Percentiles rank a stretch among this genome's conserved stretches.
Conservation (phyloP, 164 flowering plant genomes). For the Tetracentron sinense region DNA sequence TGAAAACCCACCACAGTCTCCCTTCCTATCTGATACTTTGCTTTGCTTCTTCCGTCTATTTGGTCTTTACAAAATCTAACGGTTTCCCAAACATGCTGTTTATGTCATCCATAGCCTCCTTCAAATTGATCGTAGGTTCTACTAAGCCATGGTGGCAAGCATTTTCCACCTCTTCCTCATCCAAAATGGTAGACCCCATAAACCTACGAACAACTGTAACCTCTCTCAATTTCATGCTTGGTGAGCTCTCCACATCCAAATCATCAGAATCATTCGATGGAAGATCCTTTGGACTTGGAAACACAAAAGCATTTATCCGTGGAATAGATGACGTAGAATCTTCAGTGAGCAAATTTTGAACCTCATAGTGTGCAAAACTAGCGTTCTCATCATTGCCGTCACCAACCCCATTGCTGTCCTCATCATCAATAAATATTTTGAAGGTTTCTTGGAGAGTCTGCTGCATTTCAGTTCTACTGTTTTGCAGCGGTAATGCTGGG, state of each 20-base stretch:
- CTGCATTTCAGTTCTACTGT: conserved; percentile 7
- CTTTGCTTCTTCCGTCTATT: conserved; percentile 43
- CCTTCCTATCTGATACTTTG: conserved; percentile 27
- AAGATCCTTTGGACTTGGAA: conserved; percentile 40
- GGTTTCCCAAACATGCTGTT: conserved; percentile 94
- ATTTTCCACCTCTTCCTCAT: conserved; percentile 80
- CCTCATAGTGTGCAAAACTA: conserved; percentile 10
- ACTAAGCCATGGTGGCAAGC: conserved; percentile 95
- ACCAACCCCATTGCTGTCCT: conserved; percentile 23
- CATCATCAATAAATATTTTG: conserved; percentile 59
- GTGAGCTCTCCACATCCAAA: conserved; percentile 23
- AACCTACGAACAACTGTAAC: conserved; percentile 76
- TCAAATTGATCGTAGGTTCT: conserved; percentile 88
- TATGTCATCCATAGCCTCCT: conserved; percentile 90
- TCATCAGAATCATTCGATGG: conserved; percentile 39
- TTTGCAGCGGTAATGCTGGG: conserved; percentile 3
- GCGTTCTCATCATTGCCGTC: conserved; percentile 18
- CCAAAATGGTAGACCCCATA: conserved; percentile 77
- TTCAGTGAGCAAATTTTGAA: conserved; percentile 16
- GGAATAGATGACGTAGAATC: conserved; percentile 19
- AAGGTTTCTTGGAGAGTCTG: conserved; percentile 41
- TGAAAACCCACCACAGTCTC: conserved; percentile 42
- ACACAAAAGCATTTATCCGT: conserved; percentile 34
- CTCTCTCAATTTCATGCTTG: conserved; percentile 40
- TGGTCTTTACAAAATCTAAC: conserved; percentile 67